These are phyloP conservation scores for Starmerella gropengiesseri DNA, from an alignment of 805 yeast species.

Conservation along the genomic window DNA sequence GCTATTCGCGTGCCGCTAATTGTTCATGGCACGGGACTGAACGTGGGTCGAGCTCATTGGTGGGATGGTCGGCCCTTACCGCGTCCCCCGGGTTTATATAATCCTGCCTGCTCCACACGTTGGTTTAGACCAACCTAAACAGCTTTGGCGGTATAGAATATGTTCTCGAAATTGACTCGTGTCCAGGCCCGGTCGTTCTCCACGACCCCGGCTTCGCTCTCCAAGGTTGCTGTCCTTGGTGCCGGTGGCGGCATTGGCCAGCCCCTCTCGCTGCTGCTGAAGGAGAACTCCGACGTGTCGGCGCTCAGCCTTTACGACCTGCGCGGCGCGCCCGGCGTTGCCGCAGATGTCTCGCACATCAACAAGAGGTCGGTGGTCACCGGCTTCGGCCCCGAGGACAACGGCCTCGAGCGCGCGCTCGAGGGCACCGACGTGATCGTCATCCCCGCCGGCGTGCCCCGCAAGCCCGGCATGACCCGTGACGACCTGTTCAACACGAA, in stretches of 20 bases:
- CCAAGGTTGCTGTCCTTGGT: conserved; percentile 76
- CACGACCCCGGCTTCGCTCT: conserved; percentile 25
- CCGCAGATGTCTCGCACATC: conserved; percentile 88
- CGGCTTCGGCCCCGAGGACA: conserved; percentile 77
- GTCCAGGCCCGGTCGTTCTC: conserved; percentile 24
- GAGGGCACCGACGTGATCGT: conserved; percentile 65
- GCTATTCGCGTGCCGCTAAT: too few relatives aligned
- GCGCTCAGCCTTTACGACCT: conserved; percentile 79
- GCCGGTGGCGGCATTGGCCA: conserved; percentile 98
- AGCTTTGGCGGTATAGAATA: conserved; percentile 6
- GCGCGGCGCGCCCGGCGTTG: conserved; percentile 91
- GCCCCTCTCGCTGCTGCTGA: conserved; percentile 71
- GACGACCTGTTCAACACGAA: conserved; percentile 94
- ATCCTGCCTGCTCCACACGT: background rate
- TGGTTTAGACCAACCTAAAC: background rate
- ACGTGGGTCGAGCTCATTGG: background rate
- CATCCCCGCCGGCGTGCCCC: conserved; percentile 96
- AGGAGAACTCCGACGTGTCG: conserved; percentile 79
- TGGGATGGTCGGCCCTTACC: conserved; percentile 7
- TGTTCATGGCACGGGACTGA: conserved; percentile 2
- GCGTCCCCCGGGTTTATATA: conserved; percentile 8
- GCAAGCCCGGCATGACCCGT: conserved; percentile 98
- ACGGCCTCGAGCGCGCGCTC: conserved; percentile 59
- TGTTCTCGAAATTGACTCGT: conserved; percentile 15
- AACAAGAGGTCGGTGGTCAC: conserved; percentile 83